Conservation (phyloP, 768 basidiomycete species). For the Russula sp. region DNA sequence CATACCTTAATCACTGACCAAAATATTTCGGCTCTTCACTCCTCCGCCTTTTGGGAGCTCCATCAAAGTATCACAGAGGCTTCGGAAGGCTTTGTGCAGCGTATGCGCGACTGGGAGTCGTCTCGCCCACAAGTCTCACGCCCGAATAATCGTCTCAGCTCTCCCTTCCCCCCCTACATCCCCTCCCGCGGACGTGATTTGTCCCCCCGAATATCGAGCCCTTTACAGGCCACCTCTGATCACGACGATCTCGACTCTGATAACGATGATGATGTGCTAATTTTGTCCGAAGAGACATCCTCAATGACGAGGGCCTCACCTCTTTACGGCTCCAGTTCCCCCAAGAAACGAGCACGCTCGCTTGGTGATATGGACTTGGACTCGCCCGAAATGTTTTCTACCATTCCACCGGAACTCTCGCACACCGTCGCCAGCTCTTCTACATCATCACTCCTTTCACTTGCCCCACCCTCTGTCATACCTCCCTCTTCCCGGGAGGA, state of each 20-base stretch:
- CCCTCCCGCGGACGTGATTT: constrained; percentile 11
- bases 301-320: constrained; percentile 20
- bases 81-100: constrained; percentile 61
- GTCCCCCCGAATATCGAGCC: constrained; percentile 19
- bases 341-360: constrained; percentile 42
- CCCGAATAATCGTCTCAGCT: constrained; percentile 36
- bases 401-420: constrained; percentile 33
- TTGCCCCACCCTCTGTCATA: constrained; percentile 26
- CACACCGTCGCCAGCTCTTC: constrained; percentile 35
- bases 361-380: constrained; percentile 41
- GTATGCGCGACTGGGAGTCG: constrained; percentile 69
- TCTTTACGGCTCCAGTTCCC: constrained; percentile 19
- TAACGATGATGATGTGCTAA: constrained; percentile 44
- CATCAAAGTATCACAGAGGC: constrained; percentile 54
- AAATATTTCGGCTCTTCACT: constrained; percentile 45
- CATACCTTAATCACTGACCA: constrained; percentile 14
- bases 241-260: constrained; percentile 28
- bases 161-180: constrained; percentile 2
- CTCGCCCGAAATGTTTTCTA: constrained; percentile 26
- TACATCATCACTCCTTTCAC: constrained; percentile 38
- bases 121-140: constrained; percentile 38
- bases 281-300: constrained; percentile 40
- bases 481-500: constrained; percentile 44
- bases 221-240: constrained; percentile 23
- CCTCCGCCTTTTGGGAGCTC: constrained; percentile 61